A percentile compares a stretch with the other conserved stretches of the same genome.
Conservation (phyloP, 164 flowering plant genomes). For the Aristolochia californica region DNA sequence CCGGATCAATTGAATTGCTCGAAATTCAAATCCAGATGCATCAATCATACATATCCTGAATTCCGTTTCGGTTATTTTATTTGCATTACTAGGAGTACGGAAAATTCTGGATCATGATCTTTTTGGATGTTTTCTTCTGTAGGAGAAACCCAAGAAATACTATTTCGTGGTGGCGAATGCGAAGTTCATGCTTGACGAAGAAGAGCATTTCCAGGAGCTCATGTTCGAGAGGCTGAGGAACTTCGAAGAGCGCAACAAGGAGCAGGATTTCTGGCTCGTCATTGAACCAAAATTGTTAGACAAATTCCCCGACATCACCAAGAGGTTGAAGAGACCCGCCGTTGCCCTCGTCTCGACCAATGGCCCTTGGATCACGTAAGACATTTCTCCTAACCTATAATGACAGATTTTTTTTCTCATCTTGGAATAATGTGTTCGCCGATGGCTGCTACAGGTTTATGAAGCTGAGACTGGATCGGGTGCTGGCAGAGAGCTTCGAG, state of each 20-base stretch:
- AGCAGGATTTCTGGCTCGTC: conserved; percentile 92
- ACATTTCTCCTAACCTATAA: not conserved
- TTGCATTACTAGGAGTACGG: too few species aligned
- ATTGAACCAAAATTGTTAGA: conserved; percentile 93
- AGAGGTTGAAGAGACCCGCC: conserved; percentile 75
- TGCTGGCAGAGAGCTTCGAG: conserved; percentile 62
- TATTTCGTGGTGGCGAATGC: conserved; percentile 91
- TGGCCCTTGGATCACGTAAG: conserved; percentile 91
- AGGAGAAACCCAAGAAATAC: conserved; percentile 27
- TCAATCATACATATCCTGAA: too few species aligned
- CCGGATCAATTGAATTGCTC: too few species aligned
- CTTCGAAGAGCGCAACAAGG: conserved; percentile 53
- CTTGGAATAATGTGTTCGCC: too few species aligned
- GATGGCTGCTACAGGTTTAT: conserved; percentile 52
- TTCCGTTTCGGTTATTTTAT: too few species aligned
- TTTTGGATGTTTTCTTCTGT: not conserved
- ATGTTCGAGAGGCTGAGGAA: conserved; percentile 60
- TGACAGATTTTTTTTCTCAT: not conserved
- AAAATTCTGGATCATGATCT: not conserved
- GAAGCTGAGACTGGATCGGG: conserved; percentile 91
- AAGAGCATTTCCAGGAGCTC: conserved; percentile 88
- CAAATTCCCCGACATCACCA: conserved; percentile 71
- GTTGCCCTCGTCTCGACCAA: conserved; percentile 95
- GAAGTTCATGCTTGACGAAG: conserved; percentile 94
- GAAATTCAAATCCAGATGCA: too few species aligned